Base-by-base conservation (phyloP, 768 basidiomycete genomes). In the Fomitopsis pulvina region DNA sequence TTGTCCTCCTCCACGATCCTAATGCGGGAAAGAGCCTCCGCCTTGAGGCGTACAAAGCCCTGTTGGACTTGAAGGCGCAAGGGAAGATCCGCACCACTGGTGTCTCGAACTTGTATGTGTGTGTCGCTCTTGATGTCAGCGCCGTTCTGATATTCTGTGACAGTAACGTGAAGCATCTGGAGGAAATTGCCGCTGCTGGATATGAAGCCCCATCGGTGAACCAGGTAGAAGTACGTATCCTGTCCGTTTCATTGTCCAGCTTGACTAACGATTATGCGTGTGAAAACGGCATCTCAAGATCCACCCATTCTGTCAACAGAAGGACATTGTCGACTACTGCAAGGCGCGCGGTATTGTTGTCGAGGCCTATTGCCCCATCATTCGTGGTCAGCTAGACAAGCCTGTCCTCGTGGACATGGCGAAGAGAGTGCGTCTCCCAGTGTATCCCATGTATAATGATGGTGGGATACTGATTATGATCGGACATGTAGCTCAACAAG, bases 221-320 rank as follows among this genome's bases (percentile, higher is more conserved):
- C 59, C 90, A 92, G 61, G 80, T 92, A 51, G 89, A 92, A 75
- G 88, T 80, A 62, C 37, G 67, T 9, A 46, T 62, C 66, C 30
- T 22, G 38, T n/a, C 12, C 9, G 38, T 10, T 20, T 10, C 12
- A 21, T 20, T 18, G 26, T 5, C 24, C 41, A n/a, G n/a, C n/a
- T n/a, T n/a, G n/a, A n/a, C 22, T 30, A 24, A 21, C 7, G 16
- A 40, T 16, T 16, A 8, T 21, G 8, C 27, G 22, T 39, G 16
- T 16, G 3, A 48, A 14, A 3, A 1, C 34, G 6, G 14, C 34
- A 37, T 37, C 6, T 6, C 34, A 37, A 90, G 87, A 70, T 92
- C 29, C 88, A 92, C 58, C 89, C 88, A 0, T 74, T 83, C 50
- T 92, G 87, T 66, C 91, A 92, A 60, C 91, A 92, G 58, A 76